Evolutionary conservation across 139 green algal genomes (phyloP).

Genomic region (Deuterostichococcus epilithicus): DNA sequence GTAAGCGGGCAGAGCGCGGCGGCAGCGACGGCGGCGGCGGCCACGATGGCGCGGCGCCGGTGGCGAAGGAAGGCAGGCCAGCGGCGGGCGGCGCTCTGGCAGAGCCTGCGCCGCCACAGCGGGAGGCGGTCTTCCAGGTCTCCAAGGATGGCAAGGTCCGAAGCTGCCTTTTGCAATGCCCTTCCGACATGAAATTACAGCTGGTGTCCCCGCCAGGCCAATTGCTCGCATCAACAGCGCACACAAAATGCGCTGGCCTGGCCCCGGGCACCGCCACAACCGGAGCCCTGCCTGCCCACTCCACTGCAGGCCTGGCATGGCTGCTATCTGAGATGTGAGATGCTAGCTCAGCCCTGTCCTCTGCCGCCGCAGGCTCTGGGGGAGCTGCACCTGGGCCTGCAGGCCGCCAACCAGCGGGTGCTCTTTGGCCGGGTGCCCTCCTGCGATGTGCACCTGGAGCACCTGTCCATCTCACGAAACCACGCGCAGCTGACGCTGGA

Average conservation of each 20-base stretch:
- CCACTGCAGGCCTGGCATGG: too few species aligned
- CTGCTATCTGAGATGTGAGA: too few species aligned
- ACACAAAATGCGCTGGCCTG: too few species aligned
- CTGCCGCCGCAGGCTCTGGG: conserved; percentile 2
- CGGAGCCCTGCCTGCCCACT: too few species aligned
- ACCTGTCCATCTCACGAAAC: conserved; percentile 59
- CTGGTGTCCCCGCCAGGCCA: too few species aligned
- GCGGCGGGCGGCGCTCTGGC: neutral
- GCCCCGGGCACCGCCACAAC: too few species aligned
- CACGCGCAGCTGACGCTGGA: conserved; percentile 57
- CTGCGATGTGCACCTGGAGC: conserved; percentile 66
- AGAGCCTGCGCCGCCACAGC: neutral
- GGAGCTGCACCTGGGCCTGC: conserved; percentile 45
- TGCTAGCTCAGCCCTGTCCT: neutral
- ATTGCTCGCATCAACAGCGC: too few species aligned
- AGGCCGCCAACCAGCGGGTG: conserved; percentile 44
- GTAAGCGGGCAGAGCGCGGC: neutral
- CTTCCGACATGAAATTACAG: too few species aligned
- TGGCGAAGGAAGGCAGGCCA: too few species aligned
- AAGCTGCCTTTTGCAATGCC: too few species aligned
- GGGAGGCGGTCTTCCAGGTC: conserved; percentile 38
- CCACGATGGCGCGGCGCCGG: neutral
- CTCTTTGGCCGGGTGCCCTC: conserved; percentile 56
- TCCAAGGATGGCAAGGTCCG: conserved; percentile 44
- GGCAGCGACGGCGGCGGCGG: neutral